Conservation (phyloP, 495 filamentous ascomycete genomes). For the Talaromyces thailandensis region DNA sequence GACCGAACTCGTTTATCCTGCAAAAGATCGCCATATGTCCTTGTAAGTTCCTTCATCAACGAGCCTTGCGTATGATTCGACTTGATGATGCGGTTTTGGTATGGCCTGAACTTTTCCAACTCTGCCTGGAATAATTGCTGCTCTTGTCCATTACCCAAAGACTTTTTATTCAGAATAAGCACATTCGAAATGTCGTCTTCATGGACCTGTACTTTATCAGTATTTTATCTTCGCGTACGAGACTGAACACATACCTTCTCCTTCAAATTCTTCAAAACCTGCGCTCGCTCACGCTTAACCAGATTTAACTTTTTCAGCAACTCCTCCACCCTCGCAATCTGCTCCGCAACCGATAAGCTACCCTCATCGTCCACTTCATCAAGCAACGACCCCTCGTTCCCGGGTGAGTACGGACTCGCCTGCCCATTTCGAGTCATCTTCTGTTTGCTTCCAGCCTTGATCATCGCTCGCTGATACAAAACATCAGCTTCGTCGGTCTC, state of each 20-base stretch:
- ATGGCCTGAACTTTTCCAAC: constrained; percentile 90
- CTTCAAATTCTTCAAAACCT: constrained; percentile 93
- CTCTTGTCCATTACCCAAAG: constrained; percentile 74
- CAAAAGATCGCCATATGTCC: constrained; percentile 75
- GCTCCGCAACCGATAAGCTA: constrained; percentile 71
- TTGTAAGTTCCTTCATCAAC: constrained; percentile 90
- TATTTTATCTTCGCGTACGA: background rate
- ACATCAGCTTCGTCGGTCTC: constrained; percentile 83
- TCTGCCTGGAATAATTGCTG: constrained; percentile 85
- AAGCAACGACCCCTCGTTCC: constrained; percentile 67
- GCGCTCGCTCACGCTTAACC: constrained; percentile 79
- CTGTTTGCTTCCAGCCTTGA: constrained; percentile 53
- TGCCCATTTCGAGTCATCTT: constrained; percentile 54
- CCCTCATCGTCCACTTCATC: constrained; percentile 87
- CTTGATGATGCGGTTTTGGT: constrained; percentile 84
- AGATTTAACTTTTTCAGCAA: constrained; percentile 85
- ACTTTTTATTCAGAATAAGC: constrained; percentile 93
- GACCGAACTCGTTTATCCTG: constrained; percentile 91
- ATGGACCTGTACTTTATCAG: constrained; percentile 54
- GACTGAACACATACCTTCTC: constrained; percentile 58
- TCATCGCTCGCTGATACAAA: constrained; percentile 76
- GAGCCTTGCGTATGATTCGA: constrained; percentile 90
- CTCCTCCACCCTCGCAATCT: constrained; percentile 83
- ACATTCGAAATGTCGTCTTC: constrained; percentile 96
- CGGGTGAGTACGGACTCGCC: constrained; percentile 41